Evolutionary conservation across 192 early-diverging fungal species (phyloP).

Genomic region (Umbelopsis sp.): DNA sequence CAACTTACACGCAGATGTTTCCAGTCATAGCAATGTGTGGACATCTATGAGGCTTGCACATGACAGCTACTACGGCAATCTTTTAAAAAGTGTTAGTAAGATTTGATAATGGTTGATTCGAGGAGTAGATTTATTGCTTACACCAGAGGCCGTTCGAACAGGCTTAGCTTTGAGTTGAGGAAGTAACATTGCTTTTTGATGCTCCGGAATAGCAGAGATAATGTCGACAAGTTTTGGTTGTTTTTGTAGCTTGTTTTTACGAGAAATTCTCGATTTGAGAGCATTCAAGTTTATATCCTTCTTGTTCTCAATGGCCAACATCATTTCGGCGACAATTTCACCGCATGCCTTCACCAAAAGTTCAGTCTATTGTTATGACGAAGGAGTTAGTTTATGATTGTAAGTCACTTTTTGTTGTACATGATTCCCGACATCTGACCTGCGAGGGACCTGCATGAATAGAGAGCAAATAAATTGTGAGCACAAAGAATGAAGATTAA

Average conservation of each 20-base stretch:
- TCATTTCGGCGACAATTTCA: conserved; percentile 91
- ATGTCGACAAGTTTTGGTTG: conserved; percentile 97
- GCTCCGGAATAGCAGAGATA: conserved; percentile 96
- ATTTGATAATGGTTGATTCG: neutral
- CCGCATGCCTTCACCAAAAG: conserved; percentile 82
- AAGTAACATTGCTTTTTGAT: conserved; percentile 81
- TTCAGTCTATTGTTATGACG: conserved; percentile 50
- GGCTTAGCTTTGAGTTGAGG: conserved; percentile 94
- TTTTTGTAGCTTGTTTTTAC: conserved; percentile 72
- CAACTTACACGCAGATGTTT: conserved; percentile 92
- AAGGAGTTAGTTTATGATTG: neutral
- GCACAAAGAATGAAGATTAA: too few species aligned
- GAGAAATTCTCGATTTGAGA: conserved; percentile 74
- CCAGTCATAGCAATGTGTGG: conserved; percentile 99
- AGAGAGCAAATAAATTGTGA: neutral
- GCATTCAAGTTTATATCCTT: conserved; percentile 89
- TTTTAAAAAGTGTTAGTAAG: conserved; percentile 28
- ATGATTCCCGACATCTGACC: neutral
- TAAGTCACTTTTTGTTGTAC: neutral
- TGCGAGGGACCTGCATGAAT: neutral
- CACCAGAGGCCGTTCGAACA: conserved; percentile 90
- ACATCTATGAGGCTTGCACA: conserved; percentile 97
- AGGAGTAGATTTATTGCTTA: conserved; percentile 39
- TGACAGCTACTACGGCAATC: conserved; percentile 95
- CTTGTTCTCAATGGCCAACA: conserved; percentile 63